Conservation (phyloP, 1,284 basidiomycete genomes). For the Hypsizygus ulmarius region DNA sequence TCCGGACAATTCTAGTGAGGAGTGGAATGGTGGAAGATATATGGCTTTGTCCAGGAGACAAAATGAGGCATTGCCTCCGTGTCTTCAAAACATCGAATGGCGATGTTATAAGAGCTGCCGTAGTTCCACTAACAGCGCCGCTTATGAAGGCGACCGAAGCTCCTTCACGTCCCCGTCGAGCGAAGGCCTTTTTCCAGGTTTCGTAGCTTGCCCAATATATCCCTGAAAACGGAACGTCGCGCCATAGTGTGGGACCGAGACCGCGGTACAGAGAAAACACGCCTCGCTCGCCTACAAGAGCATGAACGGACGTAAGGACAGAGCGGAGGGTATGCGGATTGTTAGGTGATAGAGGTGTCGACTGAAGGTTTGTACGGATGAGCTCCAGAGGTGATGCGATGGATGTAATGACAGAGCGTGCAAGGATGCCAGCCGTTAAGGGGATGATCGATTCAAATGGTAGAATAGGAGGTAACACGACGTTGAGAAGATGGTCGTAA, state of each 20-base stretch:
- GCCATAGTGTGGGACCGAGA: slow-evolving; percentile 89
- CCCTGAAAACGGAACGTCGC: slow-evolving; percentile 96
- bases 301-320: slow-evolving; percentile 61
- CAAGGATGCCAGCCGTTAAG: slow-evolving; percentile 79
- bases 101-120: slow-evolving; percentile 87
- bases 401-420: slow-evolving; percentile 79
- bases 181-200: slow-evolving; percentile 55
- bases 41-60: slow-evolving; percentile 44
- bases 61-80: slow-evolving; percentile 75
- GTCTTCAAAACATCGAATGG: slow-evolving; percentile 98
- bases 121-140: slow-evolving; percentile 77
- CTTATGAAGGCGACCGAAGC: slow-evolving; percentile 77
- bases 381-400: slow-evolving; percentile 90
- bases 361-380: slow-evolving; percentile 91
- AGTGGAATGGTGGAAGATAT: slow-evolving; percentile 57
- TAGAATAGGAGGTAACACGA: slow-evolving; percentile 56
- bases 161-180: slow-evolving; percentile 54
- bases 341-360: slow-evolving; percentile 67
- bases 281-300: slow-evolving; percentile 63
- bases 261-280: slow-evolving; percentile 83
- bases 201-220: slow-evolving; percentile 88
- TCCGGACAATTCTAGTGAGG: slow-evolving; percentile 66
- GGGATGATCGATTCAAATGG: slow-evolving; percentile 64
- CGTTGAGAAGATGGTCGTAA: slow-evolving; percentile 85
- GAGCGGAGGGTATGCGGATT: slow-evolving; percentile 74